phyloP scores from a whole-genome alignment of 148 eudicot genomes.

The Fagopyrum tataricum region DNA sequence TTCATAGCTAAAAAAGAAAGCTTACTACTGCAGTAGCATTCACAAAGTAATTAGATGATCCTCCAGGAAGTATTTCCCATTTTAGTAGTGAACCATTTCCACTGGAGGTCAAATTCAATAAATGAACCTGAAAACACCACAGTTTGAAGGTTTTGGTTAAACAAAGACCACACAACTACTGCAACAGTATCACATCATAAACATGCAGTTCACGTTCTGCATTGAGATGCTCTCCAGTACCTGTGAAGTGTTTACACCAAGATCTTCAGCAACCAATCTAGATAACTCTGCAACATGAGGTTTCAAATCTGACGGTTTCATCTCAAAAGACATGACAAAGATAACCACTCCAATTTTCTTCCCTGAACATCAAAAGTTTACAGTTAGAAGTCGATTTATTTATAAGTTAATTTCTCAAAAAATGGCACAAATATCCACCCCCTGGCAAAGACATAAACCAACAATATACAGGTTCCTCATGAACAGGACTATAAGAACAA shows the following conservation, averaged over 20 bases:
- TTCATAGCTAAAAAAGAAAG: background rate
- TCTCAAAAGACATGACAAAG: conserved; percentile 49
- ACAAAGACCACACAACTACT: background rate
- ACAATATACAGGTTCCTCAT: background rate
- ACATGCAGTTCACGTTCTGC: conserved; percentile 3
- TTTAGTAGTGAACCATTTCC: conserved; percentile 51
- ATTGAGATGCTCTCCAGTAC: conserved; percentile 22
- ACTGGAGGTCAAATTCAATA: conserved; percentile 46
- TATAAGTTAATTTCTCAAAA: background rate
- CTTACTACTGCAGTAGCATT: conserved; percentile 45
- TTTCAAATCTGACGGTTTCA: conserved; percentile 50
- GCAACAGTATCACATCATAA: background rate
- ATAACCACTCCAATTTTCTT: conserved; percentile 52
- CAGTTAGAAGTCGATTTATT: background rate
- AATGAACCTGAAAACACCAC: conserved; percentile 52
- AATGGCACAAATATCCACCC: background rate
- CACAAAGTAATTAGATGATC: conserved; percentile 49
- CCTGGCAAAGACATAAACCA: background rate
- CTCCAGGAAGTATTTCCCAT: conserved; percentile 68
- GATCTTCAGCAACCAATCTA: conserved; percentile 50
- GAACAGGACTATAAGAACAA: background rate
- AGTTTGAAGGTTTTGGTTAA: conserved; percentile 4
- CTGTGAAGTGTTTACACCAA: conserved; percentile 63
- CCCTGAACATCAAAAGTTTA: conserved; percentile 34
- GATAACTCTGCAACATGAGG: conserved; percentile 58